Evolutionary conservation across 306 rosid species (phyloP), one percentile per base, ranked within the genome.

Genomic region (Ormosia emarginata): DNA sequence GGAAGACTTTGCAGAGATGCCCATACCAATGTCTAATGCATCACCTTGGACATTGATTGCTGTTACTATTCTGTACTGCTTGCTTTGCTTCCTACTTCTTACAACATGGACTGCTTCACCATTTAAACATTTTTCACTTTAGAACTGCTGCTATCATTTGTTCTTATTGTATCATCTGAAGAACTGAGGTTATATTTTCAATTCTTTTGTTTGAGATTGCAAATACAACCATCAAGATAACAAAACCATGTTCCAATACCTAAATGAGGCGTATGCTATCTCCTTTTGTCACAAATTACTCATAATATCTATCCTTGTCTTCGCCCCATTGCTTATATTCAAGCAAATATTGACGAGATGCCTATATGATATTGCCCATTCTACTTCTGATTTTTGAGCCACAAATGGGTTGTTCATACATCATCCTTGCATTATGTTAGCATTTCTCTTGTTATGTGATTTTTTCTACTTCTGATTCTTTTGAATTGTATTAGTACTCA

Each of bases 241-340:
- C 44, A 41, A 64, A 72, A 30, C 32, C 41, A 64, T 72, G 47
- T 72, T 71, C 46, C 70, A 43, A 57, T 15, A 52, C 69, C 50
- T 29, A 58, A 36, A 70, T n/a, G 69, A 41, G 74, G 62, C 57
- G 50, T 44, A 39, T 77, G 55, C 55, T 46, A 10, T 15, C 43
- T 52, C 71, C 30, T 65, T 82, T 61, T 70, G 18, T 71, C 9
- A 3, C 71, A 62, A 82, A 52, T 41, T 44, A 34, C 29, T 77
- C 72, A 50, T 70, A 15, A 6, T 46, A 24, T 39, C 57, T 40
- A 6, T 61, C 58, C 30, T 72, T 33, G 76, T 72, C 65, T 76
- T 61, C 6, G 4, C 66, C 29, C 37, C 53, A 34, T 3, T 65
- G 30, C 30, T 71, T 53, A 44, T 34, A 3, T 67, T 76, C 30